Conservation (phyloP, 2,329 filamentous ascomycete species). For the Tolypocladium cylindrosporum region DNA sequence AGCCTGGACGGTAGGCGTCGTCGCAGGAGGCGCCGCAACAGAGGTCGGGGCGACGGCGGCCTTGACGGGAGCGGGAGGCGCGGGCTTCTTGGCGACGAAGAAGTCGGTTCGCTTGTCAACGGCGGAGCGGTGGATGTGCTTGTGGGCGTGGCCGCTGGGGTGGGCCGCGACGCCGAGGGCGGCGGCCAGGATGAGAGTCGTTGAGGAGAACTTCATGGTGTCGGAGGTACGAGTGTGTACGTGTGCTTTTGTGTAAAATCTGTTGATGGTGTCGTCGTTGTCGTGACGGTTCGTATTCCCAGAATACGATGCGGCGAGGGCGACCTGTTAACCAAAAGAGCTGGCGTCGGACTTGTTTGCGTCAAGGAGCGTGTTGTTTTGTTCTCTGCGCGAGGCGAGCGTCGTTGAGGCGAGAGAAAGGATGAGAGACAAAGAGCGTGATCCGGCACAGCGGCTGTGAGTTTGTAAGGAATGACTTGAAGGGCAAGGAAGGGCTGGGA, state of each 20-base stretch:
- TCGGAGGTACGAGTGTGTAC: background rate
- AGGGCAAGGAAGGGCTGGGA: constrained; percentile 8
- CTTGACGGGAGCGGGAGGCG: constrained; percentile 10
- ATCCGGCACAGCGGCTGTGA: constrained; percentile 5
- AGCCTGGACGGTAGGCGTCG: constrained; percentile 7
- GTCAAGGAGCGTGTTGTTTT: background rate
- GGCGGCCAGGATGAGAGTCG: constrained; percentile 26
- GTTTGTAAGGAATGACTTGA: constrained; percentile 12
- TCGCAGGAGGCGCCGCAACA: constrained; percentile 1
- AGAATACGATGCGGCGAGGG: constrained; percentile 3
- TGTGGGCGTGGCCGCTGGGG: constrained; percentile 28
- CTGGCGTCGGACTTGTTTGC: background rate
- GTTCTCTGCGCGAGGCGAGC: background rate
- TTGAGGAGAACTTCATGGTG: constrained; percentile 31
- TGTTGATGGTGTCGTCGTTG: background rate
- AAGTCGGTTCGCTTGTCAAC: constrained; percentile 20
- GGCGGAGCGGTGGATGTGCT: constrained; percentile 20
- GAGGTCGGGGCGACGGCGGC: constrained; percentile 1
- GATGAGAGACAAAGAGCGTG: constrained; percentile 5
- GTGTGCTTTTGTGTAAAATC: background rate
- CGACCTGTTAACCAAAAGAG: background rate
- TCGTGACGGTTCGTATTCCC: constrained; percentile 1
- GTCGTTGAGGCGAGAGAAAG: background rate
- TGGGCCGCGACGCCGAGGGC: constrained; percentile 31
- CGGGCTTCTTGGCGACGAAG: constrained; percentile 24